Evolutionary conservation across 1,284 basidiomycete genomes (phyloP), one percentile per base, ranked within the genome.

Genomic region (Rhodotorula sp.): DNA sequence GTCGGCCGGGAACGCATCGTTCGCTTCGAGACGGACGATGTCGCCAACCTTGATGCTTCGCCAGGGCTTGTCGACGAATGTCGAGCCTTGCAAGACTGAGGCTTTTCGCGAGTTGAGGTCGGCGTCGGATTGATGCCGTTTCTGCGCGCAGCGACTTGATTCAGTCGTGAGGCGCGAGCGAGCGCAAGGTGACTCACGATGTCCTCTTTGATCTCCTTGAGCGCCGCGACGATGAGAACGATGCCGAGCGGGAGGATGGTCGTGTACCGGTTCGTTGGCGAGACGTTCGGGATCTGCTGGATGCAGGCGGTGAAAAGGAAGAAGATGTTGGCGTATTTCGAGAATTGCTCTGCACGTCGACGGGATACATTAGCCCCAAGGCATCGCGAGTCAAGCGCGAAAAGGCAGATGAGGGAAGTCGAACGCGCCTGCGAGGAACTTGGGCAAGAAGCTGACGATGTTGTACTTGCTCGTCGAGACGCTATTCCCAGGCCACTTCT

Each of bases 281-380:
- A 99, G 10, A 99, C 96, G 76, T 88, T 91, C 16, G 96, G 96
- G 74, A 99, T 94, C 83, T 99, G 96, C 80, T 99, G 95, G 65
- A 99, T 98, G 81, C 88, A 91, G 34, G 94, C 94, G 48, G 95
- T 99, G 84, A 99, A 99, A 70, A 99, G 84, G 86, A 99, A 99
- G 85, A 99, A 99, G 70, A 99, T 72, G 80, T 99, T 99, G 76
- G 96, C 96, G 79, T 97, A 98, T 86, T 96, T 95, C 72, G 91
- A 93, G 84, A 97, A 96, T 88, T 97, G 94, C 80, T 97, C 94
- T 89, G 83, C 71, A 65, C 75, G 51, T 2, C 24, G n/a, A 22
- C 28, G 56, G 28, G 8, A 3, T 18, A n/a, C 34, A 31, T 55
- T 16, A 62, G 51, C 16, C 11, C 5, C 15, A 34, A 24, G 20